Conservation (phyloP, 2,329 filamentous ascomycete species). For the Epicoccum sorghinum region DNA sequence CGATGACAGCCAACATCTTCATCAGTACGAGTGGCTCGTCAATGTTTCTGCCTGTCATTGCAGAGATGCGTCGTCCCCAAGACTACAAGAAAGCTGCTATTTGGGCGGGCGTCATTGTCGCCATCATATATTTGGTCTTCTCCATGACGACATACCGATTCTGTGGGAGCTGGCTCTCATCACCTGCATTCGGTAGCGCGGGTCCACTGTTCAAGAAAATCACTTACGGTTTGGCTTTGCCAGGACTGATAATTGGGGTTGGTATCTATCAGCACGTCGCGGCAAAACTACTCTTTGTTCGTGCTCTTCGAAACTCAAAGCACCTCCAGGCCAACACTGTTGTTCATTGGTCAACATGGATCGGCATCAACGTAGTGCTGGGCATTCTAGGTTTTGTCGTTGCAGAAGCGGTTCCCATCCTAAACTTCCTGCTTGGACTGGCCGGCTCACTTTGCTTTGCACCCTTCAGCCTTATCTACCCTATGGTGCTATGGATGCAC, state of each 20-base stretch:
- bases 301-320: constrained; percentile 58
- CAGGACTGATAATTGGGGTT: constrained; percentile 1
- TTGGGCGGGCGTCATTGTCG: constrained; percentile 61
- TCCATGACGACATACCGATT: constrained; percentile 54
- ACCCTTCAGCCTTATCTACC: constrained; percentile 13
- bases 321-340: constrained; percentile 59
- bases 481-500: constrained; percentile 14
- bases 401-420: constrained; percentile 4
- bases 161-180: constrained; percentile 67
- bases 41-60: constrained; percentile 67
- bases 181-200: constrained; percentile 66
- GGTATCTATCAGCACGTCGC: constrained; percentile 38
- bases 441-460: constrained; percentile 9
- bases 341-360: constrained; percentile 59
- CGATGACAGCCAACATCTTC: constrained; percentile 62
- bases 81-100: constrained; percentile 67
- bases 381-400: constrained; percentile 9
- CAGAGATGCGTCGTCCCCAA: constrained; percentile 64
- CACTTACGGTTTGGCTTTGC: constrained; percentile 60
- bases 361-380: background rate
- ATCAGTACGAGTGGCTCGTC: constrained; percentile 62
- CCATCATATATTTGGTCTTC: too few relatives aligned
- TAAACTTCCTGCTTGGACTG: constrained; percentile 7
- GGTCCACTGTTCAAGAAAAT: constrained; percentile 66
- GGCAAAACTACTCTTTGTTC: constrained; percentile 63